These are phyloP conservation scores for Fomitopsis serialis DNA, from an alignment of 768 basidiomycete species.

Conservation along the genomic window DNA sequence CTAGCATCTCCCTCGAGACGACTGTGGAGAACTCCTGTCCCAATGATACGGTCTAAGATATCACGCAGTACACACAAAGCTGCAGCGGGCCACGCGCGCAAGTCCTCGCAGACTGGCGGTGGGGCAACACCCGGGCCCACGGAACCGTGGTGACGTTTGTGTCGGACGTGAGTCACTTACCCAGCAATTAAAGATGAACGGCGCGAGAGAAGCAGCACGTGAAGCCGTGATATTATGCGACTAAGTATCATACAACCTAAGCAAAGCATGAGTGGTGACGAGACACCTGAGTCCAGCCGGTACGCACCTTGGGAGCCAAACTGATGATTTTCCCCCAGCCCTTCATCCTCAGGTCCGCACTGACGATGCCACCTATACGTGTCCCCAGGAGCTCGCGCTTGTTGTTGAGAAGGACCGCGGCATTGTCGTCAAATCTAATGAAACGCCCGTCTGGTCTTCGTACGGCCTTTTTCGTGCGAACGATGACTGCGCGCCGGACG, in stretches of 20 bases:
- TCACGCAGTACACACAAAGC: too few relatives aligned
- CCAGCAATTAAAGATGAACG: too few relatives aligned
- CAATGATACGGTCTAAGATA: too few relatives aligned
- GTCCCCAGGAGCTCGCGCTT: constrained; percentile 96
- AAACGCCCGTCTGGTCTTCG: constrained; percentile 83
- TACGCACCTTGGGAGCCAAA: constrained; percentile 79
- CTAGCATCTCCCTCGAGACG: too few relatives aligned
- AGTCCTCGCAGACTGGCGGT: too few relatives aligned
- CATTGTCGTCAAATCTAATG: constrained; percentile 94
- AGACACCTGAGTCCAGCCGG: not conserved
- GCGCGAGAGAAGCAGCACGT: too few relatives aligned
- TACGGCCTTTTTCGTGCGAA: constrained; percentile 85
- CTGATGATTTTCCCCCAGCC: constrained; percentile 95
- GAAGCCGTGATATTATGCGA: not conserved
- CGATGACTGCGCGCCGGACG: constrained; percentile 92
- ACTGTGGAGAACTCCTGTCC: too few relatives aligned
- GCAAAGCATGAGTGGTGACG: not conserved
- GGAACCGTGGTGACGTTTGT: too few relatives aligned
- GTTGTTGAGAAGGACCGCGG: constrained; percentile 89
- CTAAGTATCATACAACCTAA: not conserved
- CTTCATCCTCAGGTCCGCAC: constrained; percentile 82
- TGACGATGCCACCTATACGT: constrained; percentile 90
- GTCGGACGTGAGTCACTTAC: too few relatives aligned
- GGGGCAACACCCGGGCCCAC: too few relatives aligned
- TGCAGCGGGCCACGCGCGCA: too few relatives aligned